A percentile compares a stretch with the other conserved stretches of the same genome.
phyloP scores from a whole-genome alignment of 768 basidiomycete genomes.

The Trametes maxima region DNA sequence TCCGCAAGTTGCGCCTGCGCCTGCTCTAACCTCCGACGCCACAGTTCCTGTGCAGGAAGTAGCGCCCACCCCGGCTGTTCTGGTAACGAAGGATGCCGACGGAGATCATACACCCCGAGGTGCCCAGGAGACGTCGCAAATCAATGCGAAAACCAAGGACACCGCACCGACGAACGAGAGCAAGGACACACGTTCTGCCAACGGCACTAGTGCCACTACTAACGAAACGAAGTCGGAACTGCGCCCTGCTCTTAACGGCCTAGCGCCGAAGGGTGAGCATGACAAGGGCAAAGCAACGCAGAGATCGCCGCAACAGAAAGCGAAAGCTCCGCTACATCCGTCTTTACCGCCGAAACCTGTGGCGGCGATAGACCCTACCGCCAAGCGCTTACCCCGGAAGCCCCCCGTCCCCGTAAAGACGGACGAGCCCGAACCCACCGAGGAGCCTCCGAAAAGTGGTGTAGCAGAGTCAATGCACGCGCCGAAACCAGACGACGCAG shows the following conservation, averaged over 20 bases:
- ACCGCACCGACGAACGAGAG: no score
- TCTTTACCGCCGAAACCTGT: slow-evolving; percentile 52
- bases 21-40: neutral
- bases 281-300: slow-evolving; percentile 18
- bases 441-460: slow-evolving; percentile 9
- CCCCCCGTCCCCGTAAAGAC: neutral
- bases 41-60: neutral
- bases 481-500: slow-evolving; percentile 1
- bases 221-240: neutral
- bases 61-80: neutral
- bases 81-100: neutral
- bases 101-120: slow-evolving; percentile 9
- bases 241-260: slow-evolving; percentile 7
- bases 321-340: slow-evolving; percentile 41
- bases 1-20: neutral
- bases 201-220: neutral
- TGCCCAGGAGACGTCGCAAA: neutral
- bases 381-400: slow-evolving; percentile 11
- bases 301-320: slow-evolving; percentile 20
- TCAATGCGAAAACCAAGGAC: neutral
- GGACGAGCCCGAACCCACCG: neutral
- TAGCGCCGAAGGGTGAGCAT: neutral
- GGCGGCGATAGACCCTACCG: slow-evolving; percentile 25
- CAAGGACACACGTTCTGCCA: neutral
- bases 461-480: slow-evolving; percentile 15